Evolutionary conservation across 345 rosid species (phyloP).

Genomic region (Euphorbia tirucalli): DNA sequence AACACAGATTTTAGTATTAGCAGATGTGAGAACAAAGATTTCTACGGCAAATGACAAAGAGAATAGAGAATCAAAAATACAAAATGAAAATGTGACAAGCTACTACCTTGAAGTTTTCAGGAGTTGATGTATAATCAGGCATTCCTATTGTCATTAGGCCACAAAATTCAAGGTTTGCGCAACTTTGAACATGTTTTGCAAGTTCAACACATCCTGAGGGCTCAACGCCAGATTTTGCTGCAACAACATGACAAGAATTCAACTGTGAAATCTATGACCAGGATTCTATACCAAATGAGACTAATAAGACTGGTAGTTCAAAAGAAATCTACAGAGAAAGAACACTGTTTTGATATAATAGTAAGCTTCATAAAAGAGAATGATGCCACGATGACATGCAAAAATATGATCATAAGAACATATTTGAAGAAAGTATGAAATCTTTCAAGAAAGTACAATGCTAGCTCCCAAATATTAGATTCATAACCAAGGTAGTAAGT

Average conservation of each 20-base stretch:
- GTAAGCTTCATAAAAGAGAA: background rate
- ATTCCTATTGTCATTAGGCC: slow-evolving; percentile 98
- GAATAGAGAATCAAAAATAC: background rate
- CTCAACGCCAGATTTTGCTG: slow-evolving; percentile 92
- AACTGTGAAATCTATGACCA: slow-evolving; percentile 1
- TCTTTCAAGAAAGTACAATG: background rate
- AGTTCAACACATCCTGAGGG: slow-evolving; percentile 82
- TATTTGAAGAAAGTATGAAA: too few relatives aligned
- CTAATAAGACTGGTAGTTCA: background rate
- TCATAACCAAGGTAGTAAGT: background rate
- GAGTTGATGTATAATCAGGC: slow-evolving; percentile 88
- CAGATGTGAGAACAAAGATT: slow-evolving; percentile 7
- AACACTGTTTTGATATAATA: background rate
- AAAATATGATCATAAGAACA: background rate
- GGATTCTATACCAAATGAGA: background rate
- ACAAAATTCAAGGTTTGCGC: slow-evolving; percentile 74
- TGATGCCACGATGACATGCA: background rate
- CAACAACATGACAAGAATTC: slow-evolving; percentile 20
- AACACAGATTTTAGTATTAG: slow-evolving; percentile 7
- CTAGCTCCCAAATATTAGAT: background rate
- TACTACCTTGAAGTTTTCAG: slow-evolving; percentile 89
- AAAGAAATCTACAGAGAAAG: background rate
- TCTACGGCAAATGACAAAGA: background rate
- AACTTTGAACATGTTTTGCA: slow-evolving; percentile 62
- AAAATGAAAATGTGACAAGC: background rate